Conservation (phyloP, 1,139 yeast species). For the Candida labiduridarum region DNA sequence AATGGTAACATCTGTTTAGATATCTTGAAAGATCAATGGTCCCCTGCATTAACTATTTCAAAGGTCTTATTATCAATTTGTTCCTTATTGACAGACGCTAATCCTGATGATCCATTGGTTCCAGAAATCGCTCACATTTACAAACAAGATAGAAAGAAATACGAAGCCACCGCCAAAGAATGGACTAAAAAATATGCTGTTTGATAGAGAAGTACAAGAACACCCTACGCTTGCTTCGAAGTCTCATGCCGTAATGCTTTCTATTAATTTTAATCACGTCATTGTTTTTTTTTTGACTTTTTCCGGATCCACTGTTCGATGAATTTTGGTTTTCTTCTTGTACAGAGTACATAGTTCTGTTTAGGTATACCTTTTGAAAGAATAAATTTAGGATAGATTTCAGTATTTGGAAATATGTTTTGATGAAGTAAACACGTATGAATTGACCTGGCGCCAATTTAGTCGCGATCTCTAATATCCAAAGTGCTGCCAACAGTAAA, state of each 20-base stretch:
- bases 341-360: conserved; percentile 2
- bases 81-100: conserved; percentile 92
- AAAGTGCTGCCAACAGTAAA: not conserved
- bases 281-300: conserved; percentile 1
- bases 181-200: conserved; percentile 99
- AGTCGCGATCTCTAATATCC: not conserved
- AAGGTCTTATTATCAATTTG: conserved; percentile 88
- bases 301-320: not conserved
- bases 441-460: not conserved
- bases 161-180: conserved; percentile 96
- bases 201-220: conserved; percentile 28
- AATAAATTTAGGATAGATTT: conserved; percentile 4
- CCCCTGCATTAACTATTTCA: conserved; percentile 87
- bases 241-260: conserved; percentile 5
- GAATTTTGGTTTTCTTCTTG: not conserved
- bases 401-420: not conserved
- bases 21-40: conserved; percentile 87
- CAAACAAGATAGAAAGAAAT: conserved; percentile 91
- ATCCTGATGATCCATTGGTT: conserved; percentile 98
- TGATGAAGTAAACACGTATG: not conserved
- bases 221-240: not conserved
- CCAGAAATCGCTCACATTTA: conserved; percentile 98
- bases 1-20: conserved; percentile 88
- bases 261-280: conserved; percentile 7
- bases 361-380: not conserved